Conservation (phyloP, 208 protist species). For the Leishmania mexicana region DNA sequence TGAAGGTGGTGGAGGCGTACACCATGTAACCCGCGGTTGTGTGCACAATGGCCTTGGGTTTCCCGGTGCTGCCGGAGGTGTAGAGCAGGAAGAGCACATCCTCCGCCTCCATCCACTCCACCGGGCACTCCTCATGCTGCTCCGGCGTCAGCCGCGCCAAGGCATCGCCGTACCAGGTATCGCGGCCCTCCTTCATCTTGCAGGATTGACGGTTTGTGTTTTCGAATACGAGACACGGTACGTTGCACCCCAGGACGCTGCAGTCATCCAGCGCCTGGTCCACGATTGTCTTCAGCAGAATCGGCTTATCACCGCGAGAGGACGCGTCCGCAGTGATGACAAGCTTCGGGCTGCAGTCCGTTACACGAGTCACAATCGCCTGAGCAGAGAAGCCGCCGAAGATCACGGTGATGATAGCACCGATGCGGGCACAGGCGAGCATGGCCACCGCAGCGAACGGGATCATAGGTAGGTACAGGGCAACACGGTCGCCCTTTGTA, state of each 20-base stretch:
- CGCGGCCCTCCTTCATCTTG: constrained; percentile 60
- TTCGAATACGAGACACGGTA: constrained; percentile 60
- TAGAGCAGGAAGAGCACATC: constrained; percentile 98
- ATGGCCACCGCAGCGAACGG: constrained; percentile 91
- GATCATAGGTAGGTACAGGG: constrained; percentile 98
- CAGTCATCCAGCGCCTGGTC: constrained; percentile 77
- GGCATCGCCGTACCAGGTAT: constrained; percentile 79
- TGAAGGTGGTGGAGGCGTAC: constrained; percentile 91
- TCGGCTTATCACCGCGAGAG: constrained; percentile 83
- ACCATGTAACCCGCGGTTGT: constrained; percentile 95
- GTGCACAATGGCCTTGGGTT: constrained; percentile 97
- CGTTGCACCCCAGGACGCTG: constrained; percentile 12
- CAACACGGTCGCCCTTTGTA: constrained; percentile 93
- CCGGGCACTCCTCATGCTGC: constrained; percentile 52
- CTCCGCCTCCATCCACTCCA: constrained; percentile 94
- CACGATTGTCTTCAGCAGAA: constrained; percentile 90
- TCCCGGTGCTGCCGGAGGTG: constrained; percentile 97
- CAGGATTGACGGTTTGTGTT: constrained; percentile 49
- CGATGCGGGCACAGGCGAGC: constrained; percentile 98
- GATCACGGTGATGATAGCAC: constrained; percentile 85
- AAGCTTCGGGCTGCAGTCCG: constrained; percentile 64
- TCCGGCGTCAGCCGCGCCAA: constrained; percentile 30
- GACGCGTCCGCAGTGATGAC: constrained; percentile 85
- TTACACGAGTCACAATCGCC: constrained; percentile 59
- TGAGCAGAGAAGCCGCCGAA: constrained; percentile 87